Evolutionary conservation across 306 rosid species (phyloP).

Genomic region (Cicer cuneatum): DNA sequence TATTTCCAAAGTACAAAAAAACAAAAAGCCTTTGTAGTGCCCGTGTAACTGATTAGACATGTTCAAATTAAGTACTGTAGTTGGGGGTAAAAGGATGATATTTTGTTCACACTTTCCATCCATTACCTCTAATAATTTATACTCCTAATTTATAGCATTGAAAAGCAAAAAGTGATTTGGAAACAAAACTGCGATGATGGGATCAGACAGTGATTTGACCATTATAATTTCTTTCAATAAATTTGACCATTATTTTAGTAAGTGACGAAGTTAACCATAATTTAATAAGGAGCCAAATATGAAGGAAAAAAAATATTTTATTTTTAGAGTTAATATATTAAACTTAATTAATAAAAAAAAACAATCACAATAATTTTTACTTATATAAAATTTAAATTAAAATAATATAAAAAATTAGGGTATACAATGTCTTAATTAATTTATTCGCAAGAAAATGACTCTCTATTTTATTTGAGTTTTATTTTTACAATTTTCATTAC

Average conservation of each 20-base stretch:
- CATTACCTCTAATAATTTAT: conserved; percentile 51
- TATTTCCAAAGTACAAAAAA: conserved; percentile 40
- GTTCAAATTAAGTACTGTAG: conserved; percentile 23
- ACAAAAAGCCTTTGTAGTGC: conserved; percentile 31
- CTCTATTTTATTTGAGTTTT: too few relatives aligned
- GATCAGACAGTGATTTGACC: conserved; percentile 47
- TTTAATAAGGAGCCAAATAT: too few relatives aligned
- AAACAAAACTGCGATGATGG: conserved; percentile 45
- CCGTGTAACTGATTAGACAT: conserved; percentile 34
- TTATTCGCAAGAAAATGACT: too few relatives aligned
- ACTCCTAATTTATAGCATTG: conserved; percentile 33
- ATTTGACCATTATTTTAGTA: conserved; percentile 23
- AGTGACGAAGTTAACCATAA: too few relatives aligned
- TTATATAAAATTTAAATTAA: too few relatives aligned
- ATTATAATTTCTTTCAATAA: conserved; percentile 13
- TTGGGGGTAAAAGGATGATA: conserved; percentile 16
- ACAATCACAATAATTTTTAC: too few relatives aligned
- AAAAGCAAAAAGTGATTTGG: conserved; percentile 41
- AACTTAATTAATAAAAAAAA: too few relatives aligned
- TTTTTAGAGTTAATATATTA: too few relatives aligned
- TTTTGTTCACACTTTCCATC: conserved; percentile 36
- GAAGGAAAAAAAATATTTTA: too few relatives aligned
- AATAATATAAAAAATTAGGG: too few relatives aligned
- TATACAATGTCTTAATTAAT: too few relatives aligned
- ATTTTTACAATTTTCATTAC: too few relatives aligned